These are phyloP conservation scores for Neophaeococcomyces mojaviensis DNA, from an alignment of 2,329 filamentous ascomycete species.

Conservation along the genomic window DNA sequence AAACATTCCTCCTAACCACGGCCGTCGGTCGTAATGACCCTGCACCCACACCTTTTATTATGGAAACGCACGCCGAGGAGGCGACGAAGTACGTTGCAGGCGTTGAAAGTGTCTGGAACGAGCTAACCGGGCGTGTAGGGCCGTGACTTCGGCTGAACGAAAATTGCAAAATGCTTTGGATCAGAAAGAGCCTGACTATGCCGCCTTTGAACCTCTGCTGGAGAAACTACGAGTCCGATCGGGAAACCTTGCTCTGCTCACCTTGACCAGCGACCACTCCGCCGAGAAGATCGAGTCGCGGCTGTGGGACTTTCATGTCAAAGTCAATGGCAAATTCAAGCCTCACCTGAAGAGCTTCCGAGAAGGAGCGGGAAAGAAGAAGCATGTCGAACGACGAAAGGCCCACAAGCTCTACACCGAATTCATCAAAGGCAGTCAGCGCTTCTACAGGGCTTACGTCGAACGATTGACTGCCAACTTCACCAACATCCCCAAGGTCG, in stretches of 20 bases:
- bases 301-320: slow-evolving; percentile 72
- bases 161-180: slow-evolving; percentile 33
- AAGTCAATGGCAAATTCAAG: slow-evolving; percentile 71
- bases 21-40: slow-evolving; percentile 21
- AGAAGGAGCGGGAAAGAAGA: slow-evolving; percentile 44
- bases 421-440: slow-evolving; percentile 80
- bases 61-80: slow-evolving; percentile 31
- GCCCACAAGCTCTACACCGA: slow-evolving; percentile 71
- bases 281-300: slow-evolving; percentile 44
- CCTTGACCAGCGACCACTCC: slow-evolving; percentile 1
- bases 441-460: slow-evolving; percentile 82
- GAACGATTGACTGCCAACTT: slow-evolving; percentile 61
- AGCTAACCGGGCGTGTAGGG: slow-evolving; percentile 21
- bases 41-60: slow-evolving; percentile 13
- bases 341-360: slow-evolving; percentile 53
- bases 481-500: slow-evolving; percentile 50
- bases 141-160: slow-evolving; percentile 37
- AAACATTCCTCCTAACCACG: slow-evolving; percentile 19
- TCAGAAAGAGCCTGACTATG: slow-evolving; percentile 15
- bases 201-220: slow-evolving; percentile 15
- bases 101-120: neutral
- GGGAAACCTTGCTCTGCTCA: slow-evolving; percentile 5
- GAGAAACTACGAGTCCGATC: slow-evolving; percentile 12
- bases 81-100: slow-evolving; percentile 43
- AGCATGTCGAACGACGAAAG: slow-evolving; percentile 61